Evolutionary conservation across 192 early-diverging fungal species (phyloP).

Genomic region (Rhizophlyctis rosea): DNA sequence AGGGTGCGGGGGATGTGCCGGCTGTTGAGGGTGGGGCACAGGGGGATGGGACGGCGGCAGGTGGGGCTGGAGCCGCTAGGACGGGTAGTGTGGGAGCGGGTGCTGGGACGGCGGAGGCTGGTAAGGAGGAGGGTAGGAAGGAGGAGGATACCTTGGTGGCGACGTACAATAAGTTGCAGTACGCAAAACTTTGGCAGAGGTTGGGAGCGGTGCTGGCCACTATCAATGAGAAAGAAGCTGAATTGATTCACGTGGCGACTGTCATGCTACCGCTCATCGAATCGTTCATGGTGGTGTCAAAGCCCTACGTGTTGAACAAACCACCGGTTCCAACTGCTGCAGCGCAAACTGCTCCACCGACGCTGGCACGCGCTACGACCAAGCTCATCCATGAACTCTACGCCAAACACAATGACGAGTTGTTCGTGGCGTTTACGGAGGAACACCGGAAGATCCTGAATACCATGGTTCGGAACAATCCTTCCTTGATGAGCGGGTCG

Average conservation of each 20-base stretch:
- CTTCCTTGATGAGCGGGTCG: constrained; percentile 91
- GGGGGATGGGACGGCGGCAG: not conserved
- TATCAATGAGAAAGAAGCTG: constrained; percentile 67
- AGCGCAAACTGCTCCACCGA: not conserved
- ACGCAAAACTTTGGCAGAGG: constrained; percentile 66
- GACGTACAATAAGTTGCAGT: constrained; percentile 43
- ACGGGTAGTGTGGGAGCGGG: not conserved
- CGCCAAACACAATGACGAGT: constrained; percentile 46
- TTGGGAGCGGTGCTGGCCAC: constrained; percentile 70
- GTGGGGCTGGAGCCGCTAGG: not conserved
- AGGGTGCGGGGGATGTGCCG: not conserved
- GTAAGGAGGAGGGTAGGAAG: constrained; percentile 6
- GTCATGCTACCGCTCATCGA: constrained; percentile 92
- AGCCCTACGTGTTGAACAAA: constrained; percentile 70
- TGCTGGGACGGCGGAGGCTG: not conserved
- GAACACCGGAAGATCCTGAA: constrained; percentile 95
- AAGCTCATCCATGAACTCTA: constrained; percentile 22
- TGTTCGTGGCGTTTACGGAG: constrained; percentile 90
- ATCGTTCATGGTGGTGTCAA: constrained; percentile 96
- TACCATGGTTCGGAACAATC: constrained; percentile 96
- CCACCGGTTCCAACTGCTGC: constrained; percentile 12
- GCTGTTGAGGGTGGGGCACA: not conserved
- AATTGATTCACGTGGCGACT: constrained; percentile 86
- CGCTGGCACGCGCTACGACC: constrained; percentile 22
- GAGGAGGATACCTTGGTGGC: constrained; percentile 25